These are phyloP conservation scores for Cerioporus squamosus DNA, from an alignment of 1,284 basidiomycete genomes.

Conservation along the genomic window DNA sequence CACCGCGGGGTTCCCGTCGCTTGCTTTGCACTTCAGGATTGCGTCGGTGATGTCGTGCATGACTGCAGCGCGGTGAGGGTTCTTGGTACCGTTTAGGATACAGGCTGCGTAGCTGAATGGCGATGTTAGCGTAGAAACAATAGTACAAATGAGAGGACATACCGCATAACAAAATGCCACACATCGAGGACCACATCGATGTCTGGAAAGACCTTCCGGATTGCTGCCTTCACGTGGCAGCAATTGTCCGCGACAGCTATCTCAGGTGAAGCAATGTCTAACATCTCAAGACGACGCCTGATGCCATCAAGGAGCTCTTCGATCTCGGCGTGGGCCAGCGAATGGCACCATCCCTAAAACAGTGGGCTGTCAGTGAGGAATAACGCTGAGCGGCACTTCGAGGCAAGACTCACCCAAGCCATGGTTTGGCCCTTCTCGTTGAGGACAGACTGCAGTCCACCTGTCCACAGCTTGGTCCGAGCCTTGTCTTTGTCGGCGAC, in stretches of 20 bases:
- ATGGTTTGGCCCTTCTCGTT: conserved; percentile 15
- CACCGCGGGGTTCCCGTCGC: too few species aligned
- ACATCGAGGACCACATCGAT: conserved; percentile 17
- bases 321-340: conserved; percentile 15
- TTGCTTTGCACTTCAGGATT: conserved; percentile 17
- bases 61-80: conserved; percentile 9
- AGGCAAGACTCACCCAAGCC: background rate
- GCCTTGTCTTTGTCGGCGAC: background rate
- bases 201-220: conserved; percentile 11
- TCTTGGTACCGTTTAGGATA: conserved; percentile 5
- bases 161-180: conserved; percentile 22
- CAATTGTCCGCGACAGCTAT: conserved; percentile 31
- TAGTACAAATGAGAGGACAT: background rate
- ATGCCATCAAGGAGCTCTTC: conserved; percentile 25
- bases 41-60: conserved; percentile 16
- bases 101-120: background rate
- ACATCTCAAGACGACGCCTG: conserved; percentile 8
- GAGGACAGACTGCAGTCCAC: too few species aligned
- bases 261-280: conserved; percentile 18
- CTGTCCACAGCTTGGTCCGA: background rate
- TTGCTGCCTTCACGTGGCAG: conserved; percentile 23
- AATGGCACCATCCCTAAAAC: conserved; percentile 3
- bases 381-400: too few species aligned
- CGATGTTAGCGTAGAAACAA: too few species aligned
- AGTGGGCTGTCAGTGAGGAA: background rate